Evolutionary conservation across 352 stramenopile species (phyloP), one percentile per base, ranked within the genome.

Genomic region (Pythium biforme): DNA sequence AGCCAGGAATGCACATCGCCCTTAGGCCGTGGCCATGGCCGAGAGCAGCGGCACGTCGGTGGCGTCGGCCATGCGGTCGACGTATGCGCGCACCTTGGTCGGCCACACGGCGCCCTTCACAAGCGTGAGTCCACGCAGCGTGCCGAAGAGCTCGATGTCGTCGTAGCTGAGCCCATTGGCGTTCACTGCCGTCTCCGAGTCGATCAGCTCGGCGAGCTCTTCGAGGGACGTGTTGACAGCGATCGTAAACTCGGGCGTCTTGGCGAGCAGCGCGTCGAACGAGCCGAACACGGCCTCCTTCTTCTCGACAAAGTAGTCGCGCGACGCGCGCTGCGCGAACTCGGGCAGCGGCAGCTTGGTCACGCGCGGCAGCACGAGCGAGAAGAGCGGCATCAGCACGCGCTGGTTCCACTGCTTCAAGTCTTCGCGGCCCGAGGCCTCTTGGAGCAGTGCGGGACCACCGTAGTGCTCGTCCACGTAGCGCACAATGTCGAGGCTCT

Each of bases 401-500:
- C 63, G 27, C 26, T 64, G 54, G 51, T 68, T 72, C 77, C 77
- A 87, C 22, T 68, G 48, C 67, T 78, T 72, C 5, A 84, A 48
- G 26, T 85, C 77, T 17, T 75, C 62, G 27, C 77, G 75, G 4
- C 59, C 65, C 31, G 73, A 64, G 10, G 72, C 68, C 50, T 59
- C 43, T 53, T 75, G 60, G 5, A 77, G 63, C 50, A 85, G 51
- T 31, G 65, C 52, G 1, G 54, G 39, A 12, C 50, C 66, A 22
- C 75, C 77, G 50, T 73, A 81, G 64, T 80, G 67, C 34, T 61
- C 59, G 64, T 87, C 77, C 48, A 87, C 69, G 60, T 83, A 85
- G 45, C 68, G 69, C 17, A 85, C 74, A 51, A 87, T 81, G 53
- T 84, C 77, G 68, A 81, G 77, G 66, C 68, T 79, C 70, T 87